These are phyloP conservation scores for Peniophora sp. DNA, from an alignment of 1,284 basidiomycete genomes.

Conservation along the genomic window DNA sequence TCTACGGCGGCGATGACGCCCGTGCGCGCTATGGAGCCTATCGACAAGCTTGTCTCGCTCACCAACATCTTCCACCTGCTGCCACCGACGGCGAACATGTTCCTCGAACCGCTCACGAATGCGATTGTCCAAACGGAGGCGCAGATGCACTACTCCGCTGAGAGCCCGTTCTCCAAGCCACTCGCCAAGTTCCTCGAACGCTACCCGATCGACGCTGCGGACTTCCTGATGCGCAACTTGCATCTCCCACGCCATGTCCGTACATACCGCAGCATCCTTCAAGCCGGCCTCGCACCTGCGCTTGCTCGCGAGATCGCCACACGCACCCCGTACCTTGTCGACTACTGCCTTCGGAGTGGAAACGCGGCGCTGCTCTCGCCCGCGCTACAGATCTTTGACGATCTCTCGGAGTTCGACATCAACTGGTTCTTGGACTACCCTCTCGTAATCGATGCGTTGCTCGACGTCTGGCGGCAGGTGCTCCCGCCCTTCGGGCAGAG, in stretches of 20 bases:
- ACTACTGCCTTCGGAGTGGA: conserved; percentile 48
- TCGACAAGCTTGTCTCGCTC: conserved; percentile 88
- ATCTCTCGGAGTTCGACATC: conserved; percentile 63
- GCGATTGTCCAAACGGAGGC: conserved; percentile 92
- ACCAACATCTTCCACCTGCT: conserved; percentile 97
- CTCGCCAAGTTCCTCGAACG: conserved; percentile 88
- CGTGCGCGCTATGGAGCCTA: conserved; percentile 82
- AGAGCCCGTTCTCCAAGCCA: conserved; percentile 92
- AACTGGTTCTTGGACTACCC: conserved; percentile 70
- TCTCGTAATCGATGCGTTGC: conserved; percentile 59
- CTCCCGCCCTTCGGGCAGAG: conserved; percentile 38
- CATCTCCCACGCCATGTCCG: conserved; percentile 69
- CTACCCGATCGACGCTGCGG: conserved; percentile 80
- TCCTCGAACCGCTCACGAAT: conserved; percentile 81
- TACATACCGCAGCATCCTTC: conserved; percentile 76
- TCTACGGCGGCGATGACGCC: conserved; percentile 72
- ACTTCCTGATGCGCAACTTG: conserved; percentile 80
- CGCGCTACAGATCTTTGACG: conserved; percentile 70
- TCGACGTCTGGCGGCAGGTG: conserved; percentile 65
- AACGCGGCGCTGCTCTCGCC: conserved; percentile 53
- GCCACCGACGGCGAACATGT: conserved; percentile 88
- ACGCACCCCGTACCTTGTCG: conserved; percentile 54
- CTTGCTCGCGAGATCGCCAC: conserved; percentile 70
- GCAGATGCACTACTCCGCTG: conserved; percentile 82
- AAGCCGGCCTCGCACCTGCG: conserved; percentile 69